Evolutionary conservation across 2,329 filamentous ascomycete genomes (phyloP).

Genomic region (Fusarium aywerte): DNA sequence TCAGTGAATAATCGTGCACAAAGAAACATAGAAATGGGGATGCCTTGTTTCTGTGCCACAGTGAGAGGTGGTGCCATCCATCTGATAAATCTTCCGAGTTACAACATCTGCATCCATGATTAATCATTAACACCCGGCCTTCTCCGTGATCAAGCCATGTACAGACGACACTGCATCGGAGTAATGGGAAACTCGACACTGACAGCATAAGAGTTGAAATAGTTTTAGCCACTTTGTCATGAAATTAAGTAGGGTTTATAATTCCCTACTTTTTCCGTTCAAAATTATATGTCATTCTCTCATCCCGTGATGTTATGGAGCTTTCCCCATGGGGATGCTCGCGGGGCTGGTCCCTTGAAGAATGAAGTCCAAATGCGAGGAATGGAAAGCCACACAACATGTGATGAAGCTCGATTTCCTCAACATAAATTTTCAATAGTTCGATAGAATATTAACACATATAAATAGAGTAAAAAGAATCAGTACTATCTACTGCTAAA

Average conservation of each 20-base stretch:
- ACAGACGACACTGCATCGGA: background rate
- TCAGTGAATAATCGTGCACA: background rate
- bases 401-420: background rate
- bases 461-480: background rate
- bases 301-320: background rate
- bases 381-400: background rate
- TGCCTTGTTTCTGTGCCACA: background rate
- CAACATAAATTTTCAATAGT: background rate
- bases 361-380: background rate
- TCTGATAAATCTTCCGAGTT: background rate
- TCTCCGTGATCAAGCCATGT: constrained; percentile 14
- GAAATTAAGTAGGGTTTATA: background rate
- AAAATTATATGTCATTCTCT: background rate
- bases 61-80: background rate
- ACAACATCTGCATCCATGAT: background rate
- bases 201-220: background rate
- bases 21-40: background rate
- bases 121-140: constrained; percentile 7
- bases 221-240: background rate
- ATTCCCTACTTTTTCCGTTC: background rate
- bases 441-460: background rate
- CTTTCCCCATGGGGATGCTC: constrained; percentile 11
- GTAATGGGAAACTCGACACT: background rate
- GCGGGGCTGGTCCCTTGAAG: constrained; percentile 15
- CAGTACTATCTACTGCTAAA: background rate